A percentile compares a stretch with the other conserved stretches of the same genome.
Conservation (phyloP, 2,329 filamentous ascomycete genomes). For the Akanthomyces lecanii region DNA sequence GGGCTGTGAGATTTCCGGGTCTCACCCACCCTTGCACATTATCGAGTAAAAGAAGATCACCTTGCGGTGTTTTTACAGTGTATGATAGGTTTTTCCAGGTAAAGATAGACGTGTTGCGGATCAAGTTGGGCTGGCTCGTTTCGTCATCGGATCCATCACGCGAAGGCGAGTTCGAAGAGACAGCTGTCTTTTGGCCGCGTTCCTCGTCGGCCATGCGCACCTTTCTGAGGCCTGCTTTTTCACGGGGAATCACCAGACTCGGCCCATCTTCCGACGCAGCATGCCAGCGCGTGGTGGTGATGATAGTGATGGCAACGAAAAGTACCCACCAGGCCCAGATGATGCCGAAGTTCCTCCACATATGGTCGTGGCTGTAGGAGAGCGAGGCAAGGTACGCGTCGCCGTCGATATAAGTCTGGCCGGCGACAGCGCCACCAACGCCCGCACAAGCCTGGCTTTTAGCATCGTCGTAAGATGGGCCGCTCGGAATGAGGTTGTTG, state of each 20-base stretch:
- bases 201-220: conserved; percentile 44
- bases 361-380: conserved; percentile 46
- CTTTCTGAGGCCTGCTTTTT: conserved; percentile 32
- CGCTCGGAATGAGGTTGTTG: conserved; percentile 47
- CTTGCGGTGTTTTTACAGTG: conserved; percentile 57
- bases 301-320: conserved; percentile 55
- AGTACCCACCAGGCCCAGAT: conserved; percentile 60
- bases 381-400: conserved; percentile 56
- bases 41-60: conserved; percentile 67
- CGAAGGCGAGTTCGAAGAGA: background rate
- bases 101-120: conserved; percentile 63
- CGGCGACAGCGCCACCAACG: conserved; percentile 49
- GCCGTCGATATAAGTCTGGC: conserved; percentile 47
- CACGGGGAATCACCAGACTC: conserved; percentile 58
- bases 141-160: background rate
- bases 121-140: conserved; percentile 33
- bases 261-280: conserved; percentile 48
- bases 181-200: conserved; percentile 28
- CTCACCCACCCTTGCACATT: conserved; percentile 82
- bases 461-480: conserved; percentile 42
- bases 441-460: conserved; percentile 52
- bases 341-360: conserved; percentile 60
- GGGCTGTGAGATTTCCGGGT: conserved; percentile 69
- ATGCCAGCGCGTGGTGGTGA: conserved; percentile 54
- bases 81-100: conserved; percentile 72